Percentiles rank a stretch among this genome's conserved stretches.
Evolutionary conservation across 768 basidiomycete genomes (phyloP).

Genomic region (Termitomyces sp.): DNA sequence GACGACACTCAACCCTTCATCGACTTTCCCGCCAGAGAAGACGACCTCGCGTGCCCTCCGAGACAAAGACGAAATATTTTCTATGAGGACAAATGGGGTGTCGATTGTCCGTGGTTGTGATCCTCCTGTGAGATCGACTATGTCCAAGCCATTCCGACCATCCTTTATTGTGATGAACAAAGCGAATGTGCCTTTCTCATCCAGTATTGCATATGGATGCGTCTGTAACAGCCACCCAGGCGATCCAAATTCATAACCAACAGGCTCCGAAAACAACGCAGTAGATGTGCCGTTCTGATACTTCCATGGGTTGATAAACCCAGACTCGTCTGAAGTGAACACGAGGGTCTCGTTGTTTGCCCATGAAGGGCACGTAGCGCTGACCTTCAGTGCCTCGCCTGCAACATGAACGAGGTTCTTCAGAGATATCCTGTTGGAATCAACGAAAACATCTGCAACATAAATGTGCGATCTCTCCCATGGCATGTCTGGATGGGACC

Average conservation of each 20-base stretch:
- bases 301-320: conserved; percentile 64
- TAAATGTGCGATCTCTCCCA: conserved; percentile 22
- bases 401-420: conserved; percentile 39
- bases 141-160: conserved; percentile 33
- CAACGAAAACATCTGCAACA: conserved; percentile 38
- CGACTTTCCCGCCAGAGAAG: conserved; percentile 38
- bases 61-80: conserved; percentile 28
- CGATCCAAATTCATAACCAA: conserved; percentile 49
- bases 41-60: conserved; percentile 24
- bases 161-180: conserved; percentile 35
- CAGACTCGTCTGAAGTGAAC: conserved; percentile 60
- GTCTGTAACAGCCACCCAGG: conserved; percentile 52
- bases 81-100: conserved; percentile 37
- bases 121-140: conserved; percentile 27
- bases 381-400: conserved; percentile 42
- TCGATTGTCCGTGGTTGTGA: conserved; percentile 26
- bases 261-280: conserved; percentile 34
- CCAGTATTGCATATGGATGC: conserved; percentile 41
- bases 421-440: conserved; percentile 23
- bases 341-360: conserved; percentile 45
- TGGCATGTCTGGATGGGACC: conserved; percentile 23
- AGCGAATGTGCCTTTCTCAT: conserved; percentile 24
- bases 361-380: conserved; percentile 60
- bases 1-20: conserved; percentile 31
- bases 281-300: conserved; percentile 28